Conservation (phyloP, 2,329 filamentous ascomycete genomes). For the Chaetomium sp. region DNA sequence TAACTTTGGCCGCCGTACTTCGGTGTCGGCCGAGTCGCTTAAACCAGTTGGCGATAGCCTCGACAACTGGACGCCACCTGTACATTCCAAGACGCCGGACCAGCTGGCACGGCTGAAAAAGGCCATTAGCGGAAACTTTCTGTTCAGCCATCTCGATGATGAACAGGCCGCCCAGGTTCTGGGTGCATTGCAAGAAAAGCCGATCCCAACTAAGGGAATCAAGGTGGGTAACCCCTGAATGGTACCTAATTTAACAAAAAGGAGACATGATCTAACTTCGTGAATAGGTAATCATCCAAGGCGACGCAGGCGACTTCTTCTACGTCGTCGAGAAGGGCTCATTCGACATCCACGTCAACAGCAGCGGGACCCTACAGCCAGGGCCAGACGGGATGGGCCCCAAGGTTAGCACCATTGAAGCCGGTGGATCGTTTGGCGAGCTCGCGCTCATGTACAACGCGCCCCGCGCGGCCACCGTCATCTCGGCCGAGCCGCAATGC, state of each 20-base stretch:
- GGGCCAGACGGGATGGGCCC: conserved; percentile 76
- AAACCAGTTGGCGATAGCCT: conserved; percentile 78
- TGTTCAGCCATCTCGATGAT: conserved; percentile 91
- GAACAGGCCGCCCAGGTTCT: conserved; percentile 84
- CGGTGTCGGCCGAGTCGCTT: conserved; percentile 92
- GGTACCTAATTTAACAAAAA: not conserved
- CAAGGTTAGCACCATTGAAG: conserved; percentile 73
- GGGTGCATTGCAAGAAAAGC: conserved; percentile 87
- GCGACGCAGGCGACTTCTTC: conserved; percentile 94
- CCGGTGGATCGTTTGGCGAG: conserved; percentile 93
- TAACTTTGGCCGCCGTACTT: conserved; percentile 87
- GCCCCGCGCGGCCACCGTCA: conserved; percentile 87
- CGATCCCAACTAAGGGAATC: conserved; percentile 83
- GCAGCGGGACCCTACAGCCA: conserved; percentile 66
- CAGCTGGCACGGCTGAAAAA: conserved; percentile 72
- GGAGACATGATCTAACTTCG: not conserved
- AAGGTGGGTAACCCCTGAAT: conserved; percentile 41
- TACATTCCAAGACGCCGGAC: conserved; percentile 73
- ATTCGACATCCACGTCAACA: conserved; percentile 89
- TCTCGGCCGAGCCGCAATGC: conserved; percentile 70
- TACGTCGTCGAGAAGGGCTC: conserved; percentile 89
- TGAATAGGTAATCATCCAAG: conserved; percentile 81
- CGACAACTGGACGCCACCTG: conserved; percentile 85
- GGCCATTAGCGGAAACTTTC: conserved; percentile 82
- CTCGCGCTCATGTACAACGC: conserved; percentile 98